Conservation (phyloP, 176 grass and related monocot genomes). For the Alopecurus myosuroides region DNA sequence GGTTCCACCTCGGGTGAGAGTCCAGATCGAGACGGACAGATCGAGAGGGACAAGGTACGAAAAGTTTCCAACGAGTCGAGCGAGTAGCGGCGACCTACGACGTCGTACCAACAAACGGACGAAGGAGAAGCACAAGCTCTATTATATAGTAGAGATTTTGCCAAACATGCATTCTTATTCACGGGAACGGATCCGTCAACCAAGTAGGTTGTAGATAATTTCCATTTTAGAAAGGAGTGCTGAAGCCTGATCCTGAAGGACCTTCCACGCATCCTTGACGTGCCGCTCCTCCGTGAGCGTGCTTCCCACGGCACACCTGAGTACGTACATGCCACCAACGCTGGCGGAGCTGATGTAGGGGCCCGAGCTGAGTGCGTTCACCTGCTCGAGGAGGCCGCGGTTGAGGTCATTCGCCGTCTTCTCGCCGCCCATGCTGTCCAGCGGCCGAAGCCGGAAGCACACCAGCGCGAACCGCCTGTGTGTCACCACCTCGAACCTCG, state of each 20-base stretch:
- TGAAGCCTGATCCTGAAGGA: slow-evolving; percentile 40
- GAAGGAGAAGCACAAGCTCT: too few relatives aligned
- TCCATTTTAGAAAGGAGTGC: slow-evolving; percentile 32
- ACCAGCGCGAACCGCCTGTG: slow-evolving; percentile 52
- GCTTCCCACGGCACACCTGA: slow-evolving; percentile 60
- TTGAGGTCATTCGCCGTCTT: slow-evolving; percentile 44
- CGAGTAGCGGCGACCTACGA: too few relatives aligned
- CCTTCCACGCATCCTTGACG: slow-evolving; percentile 47
- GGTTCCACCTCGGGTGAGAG: too few relatives aligned
- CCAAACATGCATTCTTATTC: too few relatives aligned
- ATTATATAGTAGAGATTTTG: too few relatives aligned
- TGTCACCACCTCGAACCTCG: slow-evolving; percentile 55
- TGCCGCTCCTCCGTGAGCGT: slow-evolving; percentile 63
- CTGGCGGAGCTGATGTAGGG: slow-evolving; percentile 58
- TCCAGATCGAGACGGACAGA: too few relatives aligned
- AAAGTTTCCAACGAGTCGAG: too few relatives aligned
- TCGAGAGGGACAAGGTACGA: too few relatives aligned
- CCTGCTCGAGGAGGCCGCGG: slow-evolving; percentile 24
- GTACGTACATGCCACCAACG: slow-evolving; percentile 49
- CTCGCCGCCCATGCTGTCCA: slow-evolving; percentile 20
- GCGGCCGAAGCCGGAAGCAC: slow-evolving; percentile 45
- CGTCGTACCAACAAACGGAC: too few relatives aligned
- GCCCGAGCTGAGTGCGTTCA: slow-evolving; percentile 34
- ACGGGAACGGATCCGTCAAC: too few relatives aligned
- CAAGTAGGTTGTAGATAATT: background rate